Percentiles rank a stretch among this genome's conserved stretches.
phyloP scores from a whole-genome alignment of 2,329 filamentous ascomycete genomes.

The Thielaviopsis ethacetica region DNA sequence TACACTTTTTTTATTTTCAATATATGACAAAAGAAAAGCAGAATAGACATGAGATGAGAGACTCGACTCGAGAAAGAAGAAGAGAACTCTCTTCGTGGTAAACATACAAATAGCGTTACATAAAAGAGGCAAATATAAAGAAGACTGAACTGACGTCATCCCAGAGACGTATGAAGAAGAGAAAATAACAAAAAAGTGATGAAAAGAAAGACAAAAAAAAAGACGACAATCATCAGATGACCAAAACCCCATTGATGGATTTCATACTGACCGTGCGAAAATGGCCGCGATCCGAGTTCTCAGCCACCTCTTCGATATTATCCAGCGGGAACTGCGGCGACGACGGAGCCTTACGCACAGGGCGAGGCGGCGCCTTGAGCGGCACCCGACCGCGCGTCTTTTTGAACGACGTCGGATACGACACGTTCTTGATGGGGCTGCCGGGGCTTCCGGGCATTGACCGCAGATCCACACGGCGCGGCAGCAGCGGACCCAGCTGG shows the following conservation, averaged over 20 bases:
- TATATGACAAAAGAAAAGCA: too few relatives aligned
- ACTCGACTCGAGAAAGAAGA: too few relatives aligned
- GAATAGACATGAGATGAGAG: too few relatives aligned
- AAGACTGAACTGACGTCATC: background rate
- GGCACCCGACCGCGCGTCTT: conserved; percentile 1
- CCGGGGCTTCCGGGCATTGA: background rate
- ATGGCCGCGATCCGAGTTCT: background rate
- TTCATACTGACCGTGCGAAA: background rate
- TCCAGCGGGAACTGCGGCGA: background rate
- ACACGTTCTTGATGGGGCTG: background rate
- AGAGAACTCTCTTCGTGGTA: background rate
- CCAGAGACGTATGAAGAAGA: background rate
- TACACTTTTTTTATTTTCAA: too few relatives aligned
- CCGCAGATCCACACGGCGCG: background rate
- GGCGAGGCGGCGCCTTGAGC: background rate
- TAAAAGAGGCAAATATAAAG: background rate
- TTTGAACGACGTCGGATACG: conserved; percentile 1
- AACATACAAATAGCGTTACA: background rate
- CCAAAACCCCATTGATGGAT: background rate
- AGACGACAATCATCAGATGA: background rate
- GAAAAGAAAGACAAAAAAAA: background rate
- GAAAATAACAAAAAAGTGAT: background rate
- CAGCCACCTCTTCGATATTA: background rate
- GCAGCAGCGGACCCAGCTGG: background rate
- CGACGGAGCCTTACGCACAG: background rate